Conservation (phyloP, 345 rosid species). For the Arabidopsis suecica region DNA sequence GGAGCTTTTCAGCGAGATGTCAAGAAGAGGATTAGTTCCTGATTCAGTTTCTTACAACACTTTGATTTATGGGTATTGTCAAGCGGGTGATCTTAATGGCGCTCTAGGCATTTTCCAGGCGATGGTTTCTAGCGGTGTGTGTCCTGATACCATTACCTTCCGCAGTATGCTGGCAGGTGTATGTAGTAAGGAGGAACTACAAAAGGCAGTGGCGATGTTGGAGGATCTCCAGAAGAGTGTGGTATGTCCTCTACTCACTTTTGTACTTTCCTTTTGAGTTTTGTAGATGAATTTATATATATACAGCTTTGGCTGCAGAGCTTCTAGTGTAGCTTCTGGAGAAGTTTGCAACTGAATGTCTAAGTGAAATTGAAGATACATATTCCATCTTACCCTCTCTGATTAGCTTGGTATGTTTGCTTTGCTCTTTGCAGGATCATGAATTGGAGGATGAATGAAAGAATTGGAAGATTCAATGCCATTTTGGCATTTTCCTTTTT, state of each 20-base stretch:
- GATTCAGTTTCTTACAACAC: background rate
- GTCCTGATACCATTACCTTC: background rate
- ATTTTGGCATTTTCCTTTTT: no score
- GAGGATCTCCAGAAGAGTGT: background rate
- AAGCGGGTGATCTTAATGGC: background rate
- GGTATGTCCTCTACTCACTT: background rate
- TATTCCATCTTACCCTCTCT: background rate
- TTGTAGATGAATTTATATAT: background rate
- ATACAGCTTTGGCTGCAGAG: background rate
- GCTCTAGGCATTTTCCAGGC: background rate
- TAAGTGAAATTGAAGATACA: background rate
- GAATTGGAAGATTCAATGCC: background rate
- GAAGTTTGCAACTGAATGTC: conserved; percentile 11
- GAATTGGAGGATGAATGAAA: background rate
- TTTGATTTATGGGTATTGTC: background rate
- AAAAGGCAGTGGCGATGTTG: background rate
- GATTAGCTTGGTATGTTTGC: background rate
- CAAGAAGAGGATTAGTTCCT: background rate
- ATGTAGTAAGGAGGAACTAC: conserved; percentile 13
- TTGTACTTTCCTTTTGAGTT: background rate
- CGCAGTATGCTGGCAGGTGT: background rate
- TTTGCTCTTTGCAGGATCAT: conserved; percentile 22
- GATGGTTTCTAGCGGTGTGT: conserved; percentile 4
- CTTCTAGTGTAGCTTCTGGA: background rate
- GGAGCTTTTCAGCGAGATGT: background rate